phyloP scores from a whole-genome alignment of 768 basidiomycete genomes.

The Termitomyces sp. region DNA sequence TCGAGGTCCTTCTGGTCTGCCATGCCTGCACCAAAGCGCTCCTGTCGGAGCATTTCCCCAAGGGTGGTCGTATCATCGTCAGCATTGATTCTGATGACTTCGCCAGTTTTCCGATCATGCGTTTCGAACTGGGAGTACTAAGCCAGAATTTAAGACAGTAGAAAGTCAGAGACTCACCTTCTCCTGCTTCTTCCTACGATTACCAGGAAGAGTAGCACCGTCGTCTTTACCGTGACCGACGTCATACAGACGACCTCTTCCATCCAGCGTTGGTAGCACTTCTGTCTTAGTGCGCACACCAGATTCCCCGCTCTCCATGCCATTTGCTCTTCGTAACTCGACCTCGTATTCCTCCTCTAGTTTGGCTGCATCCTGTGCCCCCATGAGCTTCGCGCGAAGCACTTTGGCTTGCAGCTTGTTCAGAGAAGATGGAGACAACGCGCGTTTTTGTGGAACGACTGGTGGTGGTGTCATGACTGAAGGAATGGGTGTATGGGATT shows the following conservation, averaged over 20 bases:
- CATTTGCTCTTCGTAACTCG: slow-evolving; percentile 53
- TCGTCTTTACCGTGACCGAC: slow-evolving; percentile 79
- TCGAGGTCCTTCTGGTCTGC: slow-evolving; percentile 92
- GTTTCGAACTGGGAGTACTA: slow-evolving; percentile 66
- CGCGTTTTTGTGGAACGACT: slow-evolving; percentile 35
- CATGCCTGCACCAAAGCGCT: slow-evolving; percentile 85
- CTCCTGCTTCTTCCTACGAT: slow-evolving; percentile 78
- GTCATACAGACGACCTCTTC: slow-evolving; percentile 83
- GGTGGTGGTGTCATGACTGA: slow-evolving; percentile 81
- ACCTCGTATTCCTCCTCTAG: slow-evolving; percentile 86
- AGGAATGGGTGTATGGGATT: slow-evolving; percentile 82
- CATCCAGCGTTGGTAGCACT: slow-evolving; percentile 88
- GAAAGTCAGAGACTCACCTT: slow-evolving; percentile 42
- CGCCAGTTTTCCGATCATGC: slow-evolving; percentile 86
- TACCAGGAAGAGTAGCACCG: slow-evolving; percentile 51
- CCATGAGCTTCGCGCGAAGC: slow-evolving; percentile 86
- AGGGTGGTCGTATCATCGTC: slow-evolving; percentile 88
- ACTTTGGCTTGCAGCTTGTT: slow-evolving; percentile 94
- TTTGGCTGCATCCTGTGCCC: slow-evolving; percentile 67
- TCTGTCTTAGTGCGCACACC: slow-evolving; percentile 65
- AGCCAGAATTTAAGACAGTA: slow-evolving; percentile 6
- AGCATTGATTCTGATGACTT: slow-evolving; percentile 83
- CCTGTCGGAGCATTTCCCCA: slow-evolving; percentile 91
- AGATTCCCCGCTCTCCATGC: slow-evolving; percentile 36
- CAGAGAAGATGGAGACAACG: slow-evolving; percentile 72